Evolutionary conservation across 169 alveolate genomes (phyloP), one percentile per base, ranked within the genome.

Genomic region (Cryptosporidium muris): DNA sequence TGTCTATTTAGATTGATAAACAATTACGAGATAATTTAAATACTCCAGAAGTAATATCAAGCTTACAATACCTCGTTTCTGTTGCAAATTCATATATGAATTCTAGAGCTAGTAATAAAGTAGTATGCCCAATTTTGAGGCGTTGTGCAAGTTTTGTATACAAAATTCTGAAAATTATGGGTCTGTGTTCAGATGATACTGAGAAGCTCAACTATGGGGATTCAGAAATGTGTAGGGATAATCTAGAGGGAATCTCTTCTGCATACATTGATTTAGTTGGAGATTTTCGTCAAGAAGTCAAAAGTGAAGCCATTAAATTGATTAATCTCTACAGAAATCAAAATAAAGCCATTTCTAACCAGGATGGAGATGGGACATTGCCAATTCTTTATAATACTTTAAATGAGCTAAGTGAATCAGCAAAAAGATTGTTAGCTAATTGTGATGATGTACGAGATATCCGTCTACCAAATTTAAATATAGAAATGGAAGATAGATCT

Each of bases 391-490:
- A 91, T 16, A 63, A 85, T 45, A 91, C 91, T 63, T 81, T 95
- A 80, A 92, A 92, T 63, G 53, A 81, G 36, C 90, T 93, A 16
- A 80, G 89, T 60, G 81, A 64, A 43, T 67, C 90, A 1, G 91
- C 95, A 42, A 58, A 74, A 25, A 91, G 88, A 63, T 82, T 97
- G 14, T 88, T 95, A 51, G 80, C 88, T 51, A 66, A 90, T 16
- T 94, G 98, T 90, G 99, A 97, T 88, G 64, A 93, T 65, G 81
- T 97, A 51, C 91, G 99, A 66, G 99, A 97, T 92, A 95, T 92
- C 53, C 91, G 88, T 40, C 93, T 97, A 38, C 92, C 96, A 9
- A 82, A 94, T 25, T 74, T 95, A 60, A 98, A 98, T 7, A 90
- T 97, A 54, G 91, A 93, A 64, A 80, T 97, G 40, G 98, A 97